A percentile compares a stretch with the other conserved stretches of the same genome.
phyloP scores from a whole-genome alignment of 176 grass and related monocot genomes.

The Saccharum officinarum region DNA sequence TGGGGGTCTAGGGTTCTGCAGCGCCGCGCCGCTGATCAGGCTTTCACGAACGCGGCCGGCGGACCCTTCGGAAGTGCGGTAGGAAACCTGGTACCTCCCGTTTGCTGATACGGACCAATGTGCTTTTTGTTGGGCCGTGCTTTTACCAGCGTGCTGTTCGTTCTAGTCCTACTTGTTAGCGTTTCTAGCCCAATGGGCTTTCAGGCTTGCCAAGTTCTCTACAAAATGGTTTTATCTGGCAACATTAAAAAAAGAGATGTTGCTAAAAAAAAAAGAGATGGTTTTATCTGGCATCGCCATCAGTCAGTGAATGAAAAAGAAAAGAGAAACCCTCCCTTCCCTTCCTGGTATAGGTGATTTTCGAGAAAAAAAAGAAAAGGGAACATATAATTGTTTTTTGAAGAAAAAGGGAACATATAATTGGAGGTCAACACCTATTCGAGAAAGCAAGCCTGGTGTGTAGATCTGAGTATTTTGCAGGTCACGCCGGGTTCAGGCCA shows the following conservation, averaged over 20 bases:
- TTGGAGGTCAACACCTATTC: not conserved
- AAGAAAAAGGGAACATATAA: not conserved
- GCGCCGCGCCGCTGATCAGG: not conserved
- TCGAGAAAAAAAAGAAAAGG: not conserved
- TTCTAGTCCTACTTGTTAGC: not conserved
- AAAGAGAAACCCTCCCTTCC: too few species aligned
- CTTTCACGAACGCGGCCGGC: not conserved
- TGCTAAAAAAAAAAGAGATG: too few species aligned
- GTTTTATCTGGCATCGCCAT: too few species aligned
- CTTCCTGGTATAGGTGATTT: too few species aligned
- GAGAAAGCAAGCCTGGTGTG: too few species aligned
- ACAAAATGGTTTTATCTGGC: too few species aligned
- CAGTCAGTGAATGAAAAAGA: too few species aligned
- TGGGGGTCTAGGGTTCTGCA: constrained; percentile 26
- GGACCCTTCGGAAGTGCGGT: too few species aligned
- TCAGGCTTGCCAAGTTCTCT: not conserved
- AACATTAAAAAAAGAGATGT: too few species aligned
- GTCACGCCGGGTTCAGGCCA: too few species aligned
- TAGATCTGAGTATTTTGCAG: too few species aligned
- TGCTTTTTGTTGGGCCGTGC: not conserved
- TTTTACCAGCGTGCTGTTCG: not conserved
- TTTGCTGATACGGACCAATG: not conserved
- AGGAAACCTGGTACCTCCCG: not conserved
- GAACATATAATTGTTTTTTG: too few species aligned
- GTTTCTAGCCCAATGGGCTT: not conserved